These are phyloP conservation scores for Ganoderma multipileum DNA, from an alignment of 1,284 basidiomycete species.

Conservation along the genomic window DNA sequence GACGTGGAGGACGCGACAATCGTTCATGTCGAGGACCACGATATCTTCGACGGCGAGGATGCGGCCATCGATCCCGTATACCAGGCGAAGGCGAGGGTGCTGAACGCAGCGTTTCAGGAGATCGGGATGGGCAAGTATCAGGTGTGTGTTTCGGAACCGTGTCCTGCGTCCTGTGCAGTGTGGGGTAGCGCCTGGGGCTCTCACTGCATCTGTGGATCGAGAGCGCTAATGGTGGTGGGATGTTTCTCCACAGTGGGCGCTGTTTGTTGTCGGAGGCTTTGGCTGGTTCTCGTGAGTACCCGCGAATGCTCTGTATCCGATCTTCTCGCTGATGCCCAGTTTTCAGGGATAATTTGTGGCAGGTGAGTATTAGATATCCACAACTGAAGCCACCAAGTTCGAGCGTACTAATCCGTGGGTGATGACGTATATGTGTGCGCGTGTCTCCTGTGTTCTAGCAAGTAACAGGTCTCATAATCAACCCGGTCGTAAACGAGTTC, in stretches of 20 bases:
- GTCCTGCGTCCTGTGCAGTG: background rate
- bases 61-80: slow-evolving; percentile 63
- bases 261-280: slow-evolving; percentile 67
- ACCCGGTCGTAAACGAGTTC: slow-evolving; percentile 64
- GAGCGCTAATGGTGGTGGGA: background rate
- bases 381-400: background rate
- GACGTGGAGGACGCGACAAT: slow-evolving; percentile 3
- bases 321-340: background rate
- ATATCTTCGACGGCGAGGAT: slow-evolving; percentile 53
- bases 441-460: slow-evolving; percentile 12
- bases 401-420: background rate
- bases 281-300: slow-evolving; percentile 71
- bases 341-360: slow-evolving; percentile 68
- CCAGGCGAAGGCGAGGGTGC: slow-evolving; percentile 64
- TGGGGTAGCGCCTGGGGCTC: background rate
- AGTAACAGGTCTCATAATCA: slow-evolving; percentile 58
- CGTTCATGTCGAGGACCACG: slow-evolving; percentile 28
- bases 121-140: slow-evolving; percentile 80
- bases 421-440: background rate
- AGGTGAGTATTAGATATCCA: slow-evolving; percentile 46
- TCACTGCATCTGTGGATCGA: background rate
- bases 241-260: slow-evolving; percentile 45
- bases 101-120: slow-evolving; percentile 73
- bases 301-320: background rate
- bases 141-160: slow-evolving; percentile 40